Evolutionary conservation across 768 basidiomycete genomes (phyloP).

Genomic region (Pleurotus salmoneostramineus): DNA sequence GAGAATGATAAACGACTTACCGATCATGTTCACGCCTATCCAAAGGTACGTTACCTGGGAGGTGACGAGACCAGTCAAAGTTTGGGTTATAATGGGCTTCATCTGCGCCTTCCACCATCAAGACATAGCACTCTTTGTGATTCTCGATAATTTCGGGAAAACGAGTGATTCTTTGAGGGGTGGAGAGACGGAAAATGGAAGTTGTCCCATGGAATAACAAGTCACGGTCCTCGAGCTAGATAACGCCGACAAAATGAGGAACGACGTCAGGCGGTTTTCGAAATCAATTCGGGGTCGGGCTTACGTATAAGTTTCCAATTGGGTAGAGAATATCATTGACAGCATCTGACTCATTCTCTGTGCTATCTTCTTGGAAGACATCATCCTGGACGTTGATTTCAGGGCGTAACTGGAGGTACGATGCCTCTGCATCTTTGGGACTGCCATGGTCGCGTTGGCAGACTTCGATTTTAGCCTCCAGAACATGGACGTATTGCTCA

Average conservation of each 20-base stretch:
- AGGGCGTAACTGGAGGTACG: constrained; percentile 27
- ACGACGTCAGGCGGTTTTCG: constrained; percentile 7
- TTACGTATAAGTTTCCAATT: constrained; percentile 33
- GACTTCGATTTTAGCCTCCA: constrained; percentile 39
- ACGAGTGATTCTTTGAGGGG: constrained; percentile 24
- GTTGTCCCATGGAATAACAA: constrained; percentile 37
- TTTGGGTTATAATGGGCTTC: constrained; percentile 36
- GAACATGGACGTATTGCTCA: constrained; percentile 32
- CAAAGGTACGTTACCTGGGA: constrained; percentile 37
- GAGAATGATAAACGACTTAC: constrained; percentile 19
- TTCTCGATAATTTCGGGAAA: constrained; percentile 35
- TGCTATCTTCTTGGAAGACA: constrained; percentile 15
- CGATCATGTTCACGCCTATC: constrained; percentile 41
- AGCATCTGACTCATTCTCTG: constrained; percentile 17
- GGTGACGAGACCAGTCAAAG: constrained; percentile 47
- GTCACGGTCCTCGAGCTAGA: constrained; percentile 35
- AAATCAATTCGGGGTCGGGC: not conserved
- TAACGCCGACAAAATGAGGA: not conserved
- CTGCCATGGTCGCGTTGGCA: constrained; percentile 34
- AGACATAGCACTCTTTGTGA: constrained; percentile 33
- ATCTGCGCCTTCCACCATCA: constrained; percentile 36
- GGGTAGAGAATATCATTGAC: constrained; percentile 29
- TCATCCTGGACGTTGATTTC: constrained; percentile 18
- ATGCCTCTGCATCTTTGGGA: constrained; percentile 18
- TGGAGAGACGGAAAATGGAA: constrained; percentile 36